Evolutionary conservation across 768 basidiomycete genomes (phyloP).

Genomic region (Phallus indusiatus): DNA sequence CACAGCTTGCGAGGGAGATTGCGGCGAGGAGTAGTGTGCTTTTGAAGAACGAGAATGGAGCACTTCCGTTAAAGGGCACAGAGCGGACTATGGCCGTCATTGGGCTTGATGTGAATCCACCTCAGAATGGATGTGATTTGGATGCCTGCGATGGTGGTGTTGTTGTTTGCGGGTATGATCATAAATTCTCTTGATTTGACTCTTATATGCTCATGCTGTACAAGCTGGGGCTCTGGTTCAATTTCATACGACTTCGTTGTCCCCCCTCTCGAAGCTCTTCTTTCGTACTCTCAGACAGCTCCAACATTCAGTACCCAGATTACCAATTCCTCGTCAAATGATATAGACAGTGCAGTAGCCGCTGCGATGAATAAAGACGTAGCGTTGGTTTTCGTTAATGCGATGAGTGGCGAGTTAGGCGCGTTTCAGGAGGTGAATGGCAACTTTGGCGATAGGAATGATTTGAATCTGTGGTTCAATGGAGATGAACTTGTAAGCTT

Average conservation of each 20-base stretch:
- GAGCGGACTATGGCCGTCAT: slow-evolving; percentile 9
- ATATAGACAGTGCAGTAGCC: slow-evolving; percentile 7
- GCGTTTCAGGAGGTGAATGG: slow-evolving; percentile 8
- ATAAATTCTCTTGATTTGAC: not conserved
- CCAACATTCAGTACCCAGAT: not conserved
- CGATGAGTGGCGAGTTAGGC: slow-evolving; percentile 9
- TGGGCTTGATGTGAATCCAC: slow-evolving; percentile 8
- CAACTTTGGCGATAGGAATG: slow-evolving; percentile 14
- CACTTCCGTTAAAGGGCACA: slow-evolving; percentile 18
- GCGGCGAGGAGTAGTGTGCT: slow-evolving; percentile 28
- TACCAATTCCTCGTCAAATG: slow-evolving; percentile 9
- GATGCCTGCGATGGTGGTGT: slow-evolving; percentile 14
- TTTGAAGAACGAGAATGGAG: slow-evolving; percentile 24
- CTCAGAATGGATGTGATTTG: slow-evolving; percentile 8
- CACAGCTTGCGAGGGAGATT: slow-evolving; percentile 24
- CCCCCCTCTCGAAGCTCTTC: slow-evolving; percentile 14
- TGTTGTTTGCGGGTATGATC: slow-evolving; percentile 10
- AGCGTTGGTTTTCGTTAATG: slow-evolving; percentile 18
- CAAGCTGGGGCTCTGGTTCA: slow-evolving; percentile 18
- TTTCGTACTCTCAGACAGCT: slow-evolving; percentile 7
- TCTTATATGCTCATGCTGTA: not conserved
- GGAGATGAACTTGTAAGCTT: slow-evolving; percentile 9
- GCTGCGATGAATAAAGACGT: slow-evolving; percentile 13
- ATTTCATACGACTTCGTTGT: slow-evolving; percentile 14
- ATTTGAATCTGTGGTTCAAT: slow-evolving; percentile 12